Evolutionary conservation across 305 asterid species (phyloP), one percentile per base, ranked within the genome.

Genomic region (Fraxinus latifolia): DNA sequence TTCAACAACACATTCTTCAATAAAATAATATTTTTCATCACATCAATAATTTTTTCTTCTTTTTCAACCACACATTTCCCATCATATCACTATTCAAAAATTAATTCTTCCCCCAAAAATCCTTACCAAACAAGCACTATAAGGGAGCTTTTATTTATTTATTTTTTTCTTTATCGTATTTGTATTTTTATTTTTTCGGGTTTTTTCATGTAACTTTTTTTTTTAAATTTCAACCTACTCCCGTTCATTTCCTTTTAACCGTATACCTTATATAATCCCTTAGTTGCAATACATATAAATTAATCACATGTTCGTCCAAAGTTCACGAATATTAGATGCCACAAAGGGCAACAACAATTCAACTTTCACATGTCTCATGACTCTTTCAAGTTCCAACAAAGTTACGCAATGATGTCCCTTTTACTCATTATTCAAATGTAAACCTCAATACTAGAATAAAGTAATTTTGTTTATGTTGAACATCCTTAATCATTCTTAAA

Each of bases 401-500:
- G 62, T n/a, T 4, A n/a, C 3, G 3, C 23, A 50, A 50, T n/a
- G 23, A 50, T 50, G 7, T 1, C 23, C 62, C 8, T 6, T 50
- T 50, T 4, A 50, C 23, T 50, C 58, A 12, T 12, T 47, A 47
- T 15, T 55, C 23, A 15, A n/a, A 17, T 55, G 23, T 55, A 55
- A 19, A 55, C 8, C 23, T 39, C 27, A 19, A 58, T 17, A 17
- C 7, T 58, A 58, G 27, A 58, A 58, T 58, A n/a, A 58, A 6
- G 11, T 58, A 17, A 19, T 58, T 19, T 58, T 58, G 11, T 19
- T 17, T 19, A 55, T 33, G 80, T 71, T 5, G n/a, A 29, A 23
- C 82, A 79, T 53, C 73, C 42, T 15, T 75, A 17, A 44, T 79
- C 82, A 78, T 62, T 15, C 76, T 27, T 9, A 15, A 27, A 67